Evolutionary conservation across 306 rosid genomes (phyloP).

Genomic region (Prunus salicina): DNA sequence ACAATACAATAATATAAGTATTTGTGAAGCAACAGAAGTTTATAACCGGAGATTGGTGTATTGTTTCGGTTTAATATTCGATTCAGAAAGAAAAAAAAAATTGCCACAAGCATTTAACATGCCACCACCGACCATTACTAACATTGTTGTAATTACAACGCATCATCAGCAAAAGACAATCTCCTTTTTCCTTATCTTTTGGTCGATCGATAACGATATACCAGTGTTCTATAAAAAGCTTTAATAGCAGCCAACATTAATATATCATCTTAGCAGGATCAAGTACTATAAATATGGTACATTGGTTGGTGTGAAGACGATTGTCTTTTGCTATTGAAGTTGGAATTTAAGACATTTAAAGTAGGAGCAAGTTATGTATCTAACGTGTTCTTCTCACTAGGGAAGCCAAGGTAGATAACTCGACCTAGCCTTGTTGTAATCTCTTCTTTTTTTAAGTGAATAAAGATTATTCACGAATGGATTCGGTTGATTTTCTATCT

Average conservation of each 20-base stretch:
- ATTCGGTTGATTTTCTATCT: neutral
- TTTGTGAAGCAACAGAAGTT: no score
- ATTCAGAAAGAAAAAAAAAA: neutral
- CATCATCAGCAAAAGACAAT: no score
- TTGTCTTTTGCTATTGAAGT: slow-evolving; percentile 10
- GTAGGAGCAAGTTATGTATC: neutral
- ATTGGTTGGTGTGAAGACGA: slow-evolving; percentile 24
- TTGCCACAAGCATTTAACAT: neutral
- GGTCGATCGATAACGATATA: neutral
- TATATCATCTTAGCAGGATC: neutral
- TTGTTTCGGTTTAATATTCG: neutral
- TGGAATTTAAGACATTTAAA: neutral
- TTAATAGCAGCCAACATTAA: slow-evolving; percentile 3
- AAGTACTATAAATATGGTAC: slow-evolving; percentile 1
- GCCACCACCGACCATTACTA: slow-evolving; percentile 1
- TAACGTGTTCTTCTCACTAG: no score
- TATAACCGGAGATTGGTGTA: no score
- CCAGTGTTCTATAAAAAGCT: neutral
- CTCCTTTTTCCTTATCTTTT: neutral
- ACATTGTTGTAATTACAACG: no score
- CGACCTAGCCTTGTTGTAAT: no score
- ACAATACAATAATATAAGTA: no score
- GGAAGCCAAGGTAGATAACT: no score
- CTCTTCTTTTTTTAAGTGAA: no score
- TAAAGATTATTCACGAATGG: neutral